These are phyloP conservation scores for Anthostomella pinea DNA, from an alignment of 2,329 filamentous ascomycete species.

Conservation along the genomic window DNA sequence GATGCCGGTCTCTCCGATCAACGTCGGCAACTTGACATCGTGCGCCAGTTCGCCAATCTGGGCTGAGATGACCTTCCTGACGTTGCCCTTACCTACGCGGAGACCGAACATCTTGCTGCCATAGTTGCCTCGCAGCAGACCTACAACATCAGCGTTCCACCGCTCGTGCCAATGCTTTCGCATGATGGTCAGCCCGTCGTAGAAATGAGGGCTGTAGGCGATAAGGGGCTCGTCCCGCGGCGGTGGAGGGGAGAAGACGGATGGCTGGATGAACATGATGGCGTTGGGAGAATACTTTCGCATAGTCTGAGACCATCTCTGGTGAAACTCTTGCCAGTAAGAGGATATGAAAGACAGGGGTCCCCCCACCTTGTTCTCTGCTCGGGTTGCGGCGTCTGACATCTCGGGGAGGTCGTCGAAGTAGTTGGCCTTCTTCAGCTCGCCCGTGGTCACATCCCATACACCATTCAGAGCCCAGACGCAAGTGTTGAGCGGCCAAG, in stretches of 20 bases:
- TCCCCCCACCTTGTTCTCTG: conserved; percentile 9
- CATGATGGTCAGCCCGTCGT: conserved; percentile 25
- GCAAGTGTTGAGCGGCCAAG: conserved; percentile 20
- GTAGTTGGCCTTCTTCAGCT: conserved; percentile 16
- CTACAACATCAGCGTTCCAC: conserved; percentile 25
- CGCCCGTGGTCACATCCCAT: conserved; percentile 17
- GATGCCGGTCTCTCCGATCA: conserved; percentile 24
- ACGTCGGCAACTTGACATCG: conserved; percentile 15
- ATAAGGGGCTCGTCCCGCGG: not conserved
- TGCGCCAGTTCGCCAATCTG: conserved; percentile 18
- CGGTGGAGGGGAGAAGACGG: conserved; percentile 20
- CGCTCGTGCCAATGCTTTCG: conserved; percentile 22
- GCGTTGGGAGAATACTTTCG: conserved; percentile 10
- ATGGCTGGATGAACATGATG: conserved; percentile 20
- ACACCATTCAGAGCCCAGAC: conserved; percentile 26
- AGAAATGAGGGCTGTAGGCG: conserved; percentile 21
- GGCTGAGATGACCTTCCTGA: conserved; percentile 16
- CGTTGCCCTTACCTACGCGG: conserved; percentile 16
- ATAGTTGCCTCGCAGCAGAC: conserved; percentile 21
- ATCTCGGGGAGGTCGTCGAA: conserved; percentile 14
- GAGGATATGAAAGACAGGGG: conserved; percentile 18
- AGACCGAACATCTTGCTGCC: conserved; percentile 18
- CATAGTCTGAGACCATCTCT: conserved; percentile 14
- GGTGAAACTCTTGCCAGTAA: conserved; percentile 22
- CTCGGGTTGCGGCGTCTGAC: conserved; percentile 2